Base-by-base conservation (phyloP, 345 rosid genomes). In the Capsella bursapastoris region DNA sequence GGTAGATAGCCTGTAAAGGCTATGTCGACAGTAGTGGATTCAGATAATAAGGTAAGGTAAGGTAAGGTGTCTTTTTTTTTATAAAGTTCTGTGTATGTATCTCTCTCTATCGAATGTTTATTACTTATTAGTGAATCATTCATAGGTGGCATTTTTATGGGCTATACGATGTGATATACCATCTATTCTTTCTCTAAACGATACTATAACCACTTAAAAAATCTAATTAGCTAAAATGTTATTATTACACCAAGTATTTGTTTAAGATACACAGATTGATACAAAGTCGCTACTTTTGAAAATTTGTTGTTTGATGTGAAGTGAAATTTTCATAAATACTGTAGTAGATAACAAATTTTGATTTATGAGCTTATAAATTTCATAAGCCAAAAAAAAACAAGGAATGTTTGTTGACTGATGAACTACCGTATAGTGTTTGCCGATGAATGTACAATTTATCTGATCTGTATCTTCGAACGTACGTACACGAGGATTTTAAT, bases 1-100 rank as follows among this genome's bases (percentile, higher is more conserved):
- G 34, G 1, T 34, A 53, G 50, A 44, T 70, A 70, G 71, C 61
- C 76, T 77, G 66, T 70, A 77, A 57, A 77, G 76, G 7, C 72
- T 18, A 37, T 32, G 6, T 70, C 61, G 47, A 64, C 48, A 77
- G 76, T 64, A 1, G 25, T 22, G 25, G 61, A 31, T 64, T 57
- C 47, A 48, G 53, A 57, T 55, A 71, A 11, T 38, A 37, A 22
- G 25, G 25, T 34, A 34, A 37, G 40, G 25, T 34, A 34, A 37
- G 40, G 80, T 76, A 64, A 47, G 61, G 15, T 57, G 66, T 77
- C 66, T 7, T 47, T 66, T 74, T 73, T 32, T 4, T 0, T 5
- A 32, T 5, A 32, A 18, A 1, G 4, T 6, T 16, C n/a, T 43
- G 12, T 38, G 25, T 22, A 22, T 22, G 25, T 22, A 22, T 34